Evolutionary conservation across 1,284 basidiomycete genomes (phyloP).

Genomic region (Pascua guehoae): DNA sequence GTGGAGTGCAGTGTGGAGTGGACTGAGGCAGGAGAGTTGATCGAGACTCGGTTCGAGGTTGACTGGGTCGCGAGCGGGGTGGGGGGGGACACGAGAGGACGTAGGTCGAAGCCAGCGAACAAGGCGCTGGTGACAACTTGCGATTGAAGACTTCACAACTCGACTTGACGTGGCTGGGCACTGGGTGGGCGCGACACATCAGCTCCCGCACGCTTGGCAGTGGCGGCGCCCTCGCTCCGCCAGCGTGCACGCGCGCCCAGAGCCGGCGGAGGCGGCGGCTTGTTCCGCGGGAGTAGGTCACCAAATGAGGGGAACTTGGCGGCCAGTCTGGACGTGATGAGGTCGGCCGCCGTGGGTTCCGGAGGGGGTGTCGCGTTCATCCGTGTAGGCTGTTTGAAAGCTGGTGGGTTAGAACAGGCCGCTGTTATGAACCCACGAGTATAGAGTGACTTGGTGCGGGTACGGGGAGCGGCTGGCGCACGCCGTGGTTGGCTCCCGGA

Average conservation of each 20-base stretch:
- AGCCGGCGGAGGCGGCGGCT: not conserved
- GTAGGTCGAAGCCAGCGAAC: too few species aligned
- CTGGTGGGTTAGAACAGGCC: not conserved
- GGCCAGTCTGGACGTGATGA: not conserved
- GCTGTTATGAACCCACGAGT: not conserved
- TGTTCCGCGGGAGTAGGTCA: not conserved
- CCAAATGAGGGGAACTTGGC: conserved; percentile 4
- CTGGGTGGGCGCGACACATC: not conserved
- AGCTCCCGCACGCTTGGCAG: not conserved
- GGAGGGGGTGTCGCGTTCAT: conserved; percentile 7
- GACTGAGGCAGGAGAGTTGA: not conserved
- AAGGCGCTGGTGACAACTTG: not conserved
- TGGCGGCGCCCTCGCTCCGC: not conserved
- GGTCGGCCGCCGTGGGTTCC: not conserved
- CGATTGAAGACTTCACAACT: not conserved
- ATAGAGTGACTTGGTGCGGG: not conserved
- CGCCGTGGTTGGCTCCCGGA: not conserved
- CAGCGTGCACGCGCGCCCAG: not conserved
- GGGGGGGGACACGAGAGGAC: too few species aligned
- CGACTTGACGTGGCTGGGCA: not conserved
- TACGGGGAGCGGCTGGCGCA: not conserved
- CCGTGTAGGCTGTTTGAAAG: conserved; percentile 6
- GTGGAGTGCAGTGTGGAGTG: not conserved
- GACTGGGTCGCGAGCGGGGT: too few species aligned
- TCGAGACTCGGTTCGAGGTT: too few species aligned